Base-by-base conservation (phyloP, 805 yeast species). In the Myxozyma kluyveri region DNA sequence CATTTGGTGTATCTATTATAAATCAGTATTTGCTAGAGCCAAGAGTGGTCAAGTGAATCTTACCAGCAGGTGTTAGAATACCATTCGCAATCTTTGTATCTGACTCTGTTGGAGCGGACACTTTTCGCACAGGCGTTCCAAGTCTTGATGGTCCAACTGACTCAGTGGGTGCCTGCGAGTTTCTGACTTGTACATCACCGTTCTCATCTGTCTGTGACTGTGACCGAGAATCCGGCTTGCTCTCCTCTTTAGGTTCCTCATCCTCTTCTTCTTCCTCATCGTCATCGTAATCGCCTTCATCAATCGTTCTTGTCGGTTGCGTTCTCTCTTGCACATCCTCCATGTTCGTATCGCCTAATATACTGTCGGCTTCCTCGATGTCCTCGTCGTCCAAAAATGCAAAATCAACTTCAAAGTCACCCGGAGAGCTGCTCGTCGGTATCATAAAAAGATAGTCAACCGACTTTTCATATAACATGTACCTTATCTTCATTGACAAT, bases 241-340 rank as follows among this genome's bases (percentile, higher is more conserved):
- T 26, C 9, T 41, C 54, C 9, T 12, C 45, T 9, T 12, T 10
- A 9, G n/a, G 50, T 10, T 49, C 58, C 14, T 65, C 64, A 6
- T 56, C 65, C 2, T 64, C 68, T 4, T 69, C 72, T 10, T 68
- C 73, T 6, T 72, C 75, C 18, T 71, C 69, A 27, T 72, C 72
- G 38, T 71, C 70, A 42, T 69, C 67, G 26, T 69, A 69, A 39
- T 67, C 68, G 12, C 60, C 65, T 10, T 52, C 55, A n/a, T 42
- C 56, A 4, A 50, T 49, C 2, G 39, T 45, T 22, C 49, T 50
- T 31, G 33, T 4, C 46, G 54, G 52, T 38, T 43, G 14, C 24
- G 49, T 9, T 44, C 47, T 6, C 10, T 26, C 3, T 24, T 12
- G 6, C 37, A n/a, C 14, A 17, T 49, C 23, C 9, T 33, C 33